Conservation (phyloP, 2,329 filamentous ascomycete genomes). For the Fusarium napiforme region DNA sequence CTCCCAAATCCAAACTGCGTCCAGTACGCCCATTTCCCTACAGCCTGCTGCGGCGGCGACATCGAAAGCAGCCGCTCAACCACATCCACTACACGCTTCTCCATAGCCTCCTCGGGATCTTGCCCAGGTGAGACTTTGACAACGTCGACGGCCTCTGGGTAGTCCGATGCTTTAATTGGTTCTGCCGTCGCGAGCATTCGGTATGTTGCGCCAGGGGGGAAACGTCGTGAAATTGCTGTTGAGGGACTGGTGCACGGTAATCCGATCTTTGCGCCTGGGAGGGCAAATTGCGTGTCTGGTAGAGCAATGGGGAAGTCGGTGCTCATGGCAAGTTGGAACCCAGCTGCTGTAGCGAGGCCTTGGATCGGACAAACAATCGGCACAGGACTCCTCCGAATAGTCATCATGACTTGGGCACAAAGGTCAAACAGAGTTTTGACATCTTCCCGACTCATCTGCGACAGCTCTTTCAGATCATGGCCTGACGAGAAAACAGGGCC, state of each 20-base stretch:
- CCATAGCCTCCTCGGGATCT: not conserved
- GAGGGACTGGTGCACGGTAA: conserved; percentile 42
- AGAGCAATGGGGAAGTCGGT: conserved; percentile 39
- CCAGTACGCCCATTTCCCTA: conserved; percentile 44
- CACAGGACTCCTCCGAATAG: conserved; percentile 39
- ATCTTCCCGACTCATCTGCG: conserved; percentile 5
- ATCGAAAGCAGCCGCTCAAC: conserved; percentile 14
- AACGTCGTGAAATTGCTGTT: conserved; percentile 33
- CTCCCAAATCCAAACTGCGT: conserved; percentile 31
- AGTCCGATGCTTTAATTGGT: conserved; percentile 16
- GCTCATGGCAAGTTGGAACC: conserved; percentile 41
- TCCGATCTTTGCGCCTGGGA: conserved; percentile 39
- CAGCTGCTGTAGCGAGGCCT: conserved; percentile 40
- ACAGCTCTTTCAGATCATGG: conserved; percentile 40
- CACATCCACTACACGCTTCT: conserved; percentile 17
- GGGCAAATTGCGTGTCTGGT: conserved; percentile 26
- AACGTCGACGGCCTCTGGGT: conserved; percentile 34
- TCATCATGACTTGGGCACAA: conserved; percentile 38
- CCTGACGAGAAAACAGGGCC: conserved; percentile 41
- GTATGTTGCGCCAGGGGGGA: conserved; percentile 27
- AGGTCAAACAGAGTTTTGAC: conserved; percentile 33
- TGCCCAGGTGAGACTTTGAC: not conserved
- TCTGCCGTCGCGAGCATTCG: conserved; percentile 35
- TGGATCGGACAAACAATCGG: conserved; percentile 40
- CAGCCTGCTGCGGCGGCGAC: conserved; percentile 34